Evolutionary conservation across 495 filamentous ascomycete genomes (phyloP).

Genomic region (Zalerion maritima): DNA sequence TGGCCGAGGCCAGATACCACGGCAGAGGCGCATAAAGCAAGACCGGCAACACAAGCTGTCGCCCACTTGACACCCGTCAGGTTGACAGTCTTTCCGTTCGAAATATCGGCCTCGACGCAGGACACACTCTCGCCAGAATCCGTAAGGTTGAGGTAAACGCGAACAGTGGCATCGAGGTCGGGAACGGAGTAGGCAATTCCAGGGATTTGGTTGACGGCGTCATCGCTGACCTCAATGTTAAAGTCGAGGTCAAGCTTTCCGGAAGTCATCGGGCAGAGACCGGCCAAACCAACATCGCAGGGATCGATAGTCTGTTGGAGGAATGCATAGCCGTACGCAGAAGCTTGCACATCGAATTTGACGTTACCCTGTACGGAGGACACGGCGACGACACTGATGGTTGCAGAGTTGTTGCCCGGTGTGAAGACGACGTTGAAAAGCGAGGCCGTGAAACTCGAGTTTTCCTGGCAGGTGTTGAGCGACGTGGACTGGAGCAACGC

Average conservation of each 20-base stretch:
- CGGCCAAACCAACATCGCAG: constrained; percentile 52
- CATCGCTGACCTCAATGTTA: constrained; percentile 42
- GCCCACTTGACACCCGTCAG: constrained; percentile 79
- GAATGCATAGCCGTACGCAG: constrained; percentile 68
- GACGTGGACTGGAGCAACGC: constrained; percentile 54
- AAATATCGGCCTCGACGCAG: constrained; percentile 78
- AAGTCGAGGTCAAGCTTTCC: constrained; percentile 66
- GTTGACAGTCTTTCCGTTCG: constrained; percentile 88
- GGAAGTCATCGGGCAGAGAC: constrained; percentile 86
- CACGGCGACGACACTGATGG: constrained; percentile 65
- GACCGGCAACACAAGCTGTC: constrained; percentile 70
- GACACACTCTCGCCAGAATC: constrained; percentile 47
- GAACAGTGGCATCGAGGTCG: constrained; percentile 81
- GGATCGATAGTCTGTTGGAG: constrained; percentile 55
- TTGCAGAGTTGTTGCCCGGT: constrained; percentile 55
- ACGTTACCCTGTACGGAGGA: constrained; percentile 81
- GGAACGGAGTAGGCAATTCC: constrained; percentile 81
- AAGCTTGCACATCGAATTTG: constrained; percentile 56
- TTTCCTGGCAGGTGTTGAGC: constrained; percentile 60
- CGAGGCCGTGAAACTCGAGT: constrained; percentile 68
- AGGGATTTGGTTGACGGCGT: constrained; percentile 52
- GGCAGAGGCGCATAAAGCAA: constrained; percentile 71
- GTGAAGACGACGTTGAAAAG: constrained; percentile 72
- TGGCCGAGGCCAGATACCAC: constrained; percentile 71
- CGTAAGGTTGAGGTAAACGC: constrained; percentile 62